A percentile compares a stretch with the other conserved stretches of the same genome.
phyloP scores from a whole-genome alignment of 1,284 basidiomycete genomes.

The Crucibulum cyathiforme region DNA sequence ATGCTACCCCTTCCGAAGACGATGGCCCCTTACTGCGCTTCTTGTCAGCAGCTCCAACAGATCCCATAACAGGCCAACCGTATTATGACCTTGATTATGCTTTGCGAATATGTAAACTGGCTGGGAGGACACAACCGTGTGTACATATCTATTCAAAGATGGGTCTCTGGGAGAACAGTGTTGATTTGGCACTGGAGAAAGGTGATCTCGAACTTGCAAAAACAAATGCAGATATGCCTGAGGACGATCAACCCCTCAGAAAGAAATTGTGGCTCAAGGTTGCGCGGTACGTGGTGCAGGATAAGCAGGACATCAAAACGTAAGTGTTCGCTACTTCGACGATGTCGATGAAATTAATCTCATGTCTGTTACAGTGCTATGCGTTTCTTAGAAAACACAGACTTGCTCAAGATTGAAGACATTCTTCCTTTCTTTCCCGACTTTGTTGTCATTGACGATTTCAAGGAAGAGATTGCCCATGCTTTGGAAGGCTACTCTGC shows the following conservation, averaged over 20 bases:
- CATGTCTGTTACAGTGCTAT: conserved; percentile 74
- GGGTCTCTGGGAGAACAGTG: conserved; percentile 95
- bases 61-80: conserved; percentile 85
- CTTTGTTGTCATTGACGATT: conserved; percentile 99
- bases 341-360: conserved; percentile 7
- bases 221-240: conserved; percentile 91
- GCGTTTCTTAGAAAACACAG: conserved; percentile 93
- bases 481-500: conserved; percentile 94
- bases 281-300: conserved; percentile 95
- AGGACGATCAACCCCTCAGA: conserved; percentile 84
- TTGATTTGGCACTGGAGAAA: conserved; percentile 93
- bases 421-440: conserved; percentile 99
- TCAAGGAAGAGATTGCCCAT: conserved; percentile 98
- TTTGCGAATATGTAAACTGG: conserved; percentile 86
- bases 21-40: conserved; percentile 88
- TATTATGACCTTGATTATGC: conserved; percentile 99
- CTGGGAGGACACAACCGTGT: conserved; percentile 86
- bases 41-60: conserved; percentile 81
- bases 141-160: conserved; percentile 98
- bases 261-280: conserved; percentile 99
- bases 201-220: conserved; percentile 94
- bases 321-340: conserved; percentile 48
- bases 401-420: conserved; percentile 97
- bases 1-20: conserved; percentile 50
- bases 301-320: conserved; percentile 98